These are phyloP conservation scores for Solanum tarapatanum DNA, from an alignment of 257 asterid genomes.

Conservation along the genomic window DNA sequence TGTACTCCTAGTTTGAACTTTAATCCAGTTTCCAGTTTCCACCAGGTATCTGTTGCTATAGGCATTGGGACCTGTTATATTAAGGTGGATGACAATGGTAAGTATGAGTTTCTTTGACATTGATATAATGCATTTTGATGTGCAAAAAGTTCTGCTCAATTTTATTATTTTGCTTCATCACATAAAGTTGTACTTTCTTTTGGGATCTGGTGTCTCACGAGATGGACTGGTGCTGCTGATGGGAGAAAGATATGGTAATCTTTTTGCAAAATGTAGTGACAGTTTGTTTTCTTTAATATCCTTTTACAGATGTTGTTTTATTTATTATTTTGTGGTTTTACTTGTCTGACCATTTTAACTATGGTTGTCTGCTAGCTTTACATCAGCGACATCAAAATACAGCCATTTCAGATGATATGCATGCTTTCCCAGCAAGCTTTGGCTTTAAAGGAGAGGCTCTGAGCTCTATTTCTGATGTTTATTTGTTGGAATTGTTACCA, in stretches of 20 bases:
- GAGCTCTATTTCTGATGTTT: background rate
- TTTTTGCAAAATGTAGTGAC: background rate
- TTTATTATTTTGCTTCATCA: background rate
- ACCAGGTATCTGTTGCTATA: background rate
- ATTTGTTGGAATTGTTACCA: background rate
- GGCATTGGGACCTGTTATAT: conserved; percentile 28
- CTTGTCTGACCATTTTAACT: background rate
- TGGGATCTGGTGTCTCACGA: conserved; percentile 70
- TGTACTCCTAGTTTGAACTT: background rate
- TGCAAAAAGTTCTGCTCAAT: background rate
- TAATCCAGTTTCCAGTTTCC: conserved; percentile 4
- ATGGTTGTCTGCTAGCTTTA: background rate
- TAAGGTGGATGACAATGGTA: background rate
- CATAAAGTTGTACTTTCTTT: background rate
- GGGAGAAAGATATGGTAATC: conserved; percentile 78
- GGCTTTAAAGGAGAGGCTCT: no score
- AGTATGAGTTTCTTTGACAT: no score
- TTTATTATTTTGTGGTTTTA: background rate
- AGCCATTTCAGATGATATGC: no score
- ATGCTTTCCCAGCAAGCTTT: no score
- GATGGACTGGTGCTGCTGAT: conserved; percentile 56
- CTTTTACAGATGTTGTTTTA: background rate
- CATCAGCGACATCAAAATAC: conserved; percentile 65
- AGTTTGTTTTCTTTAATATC: background rate
- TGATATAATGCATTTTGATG: no score